A percentile compares a stretch with the other conserved stretches of the same genome.
These are phyloP conservation scores for Solanum hybrid DNA, from an alignment of 305 asterid genomes.

Conservation along the genomic window DNA sequence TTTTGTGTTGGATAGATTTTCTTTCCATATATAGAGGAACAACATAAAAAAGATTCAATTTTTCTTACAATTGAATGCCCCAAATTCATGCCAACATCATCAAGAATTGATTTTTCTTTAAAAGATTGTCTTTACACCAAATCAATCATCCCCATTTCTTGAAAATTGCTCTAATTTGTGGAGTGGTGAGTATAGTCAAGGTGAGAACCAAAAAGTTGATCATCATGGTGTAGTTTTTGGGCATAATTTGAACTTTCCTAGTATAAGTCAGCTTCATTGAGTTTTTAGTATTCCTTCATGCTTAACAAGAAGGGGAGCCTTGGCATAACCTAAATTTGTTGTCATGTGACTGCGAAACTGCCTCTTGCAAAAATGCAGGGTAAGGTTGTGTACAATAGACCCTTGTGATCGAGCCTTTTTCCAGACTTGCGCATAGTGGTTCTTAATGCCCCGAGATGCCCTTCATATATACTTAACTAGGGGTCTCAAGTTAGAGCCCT, in stretches of 20 bases:
- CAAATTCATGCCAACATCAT: constrained; percentile 10
- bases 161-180: neutral
- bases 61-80: constrained; percentile 22
- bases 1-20: no score
- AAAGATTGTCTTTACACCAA: constrained; percentile 25
- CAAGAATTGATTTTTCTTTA: constrained; percentile 24
- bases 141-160: constrained; percentile 4
- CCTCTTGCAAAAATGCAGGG: neutral
- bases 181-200: neutral
- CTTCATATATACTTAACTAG: neutral
- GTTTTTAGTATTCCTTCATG: neutral
- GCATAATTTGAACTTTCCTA: constrained; percentile 17
- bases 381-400: neutral
- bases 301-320: neutral
- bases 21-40: constrained; percentile 25
- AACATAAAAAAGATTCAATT: constrained; percentile 42
- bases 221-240: constrained; percentile 25
- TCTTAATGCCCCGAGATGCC: neutral
- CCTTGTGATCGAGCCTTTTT: neutral
- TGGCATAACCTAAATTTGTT: neutral
- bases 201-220: constrained; percentile 12
- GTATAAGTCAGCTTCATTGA: constrained; percentile 8
- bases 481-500: neutral
- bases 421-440: no score
- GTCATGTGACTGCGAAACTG: neutral